A percentile compares a stretch with the other conserved stretches of the same genome.
phyloP scores from a whole-genome alignment of 2,329 filamentous ascomycete genomes.

The Trichoderma sp. region DNA sequence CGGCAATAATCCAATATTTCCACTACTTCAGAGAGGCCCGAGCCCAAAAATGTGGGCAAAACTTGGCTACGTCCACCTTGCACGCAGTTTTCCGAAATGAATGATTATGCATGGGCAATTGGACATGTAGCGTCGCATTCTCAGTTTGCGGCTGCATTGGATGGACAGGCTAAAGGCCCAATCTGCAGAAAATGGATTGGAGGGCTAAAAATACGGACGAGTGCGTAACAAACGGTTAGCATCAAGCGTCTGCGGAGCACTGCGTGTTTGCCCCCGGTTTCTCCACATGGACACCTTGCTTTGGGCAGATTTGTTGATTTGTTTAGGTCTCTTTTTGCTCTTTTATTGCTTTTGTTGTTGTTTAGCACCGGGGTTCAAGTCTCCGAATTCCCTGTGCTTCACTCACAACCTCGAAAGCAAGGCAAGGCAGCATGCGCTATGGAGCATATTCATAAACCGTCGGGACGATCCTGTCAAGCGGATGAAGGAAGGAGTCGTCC shows the following conservation, averaged over 20 bases:
- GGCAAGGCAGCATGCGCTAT: neutral
- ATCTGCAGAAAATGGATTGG: neutral
- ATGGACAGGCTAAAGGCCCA: slow-evolving; percentile 5
- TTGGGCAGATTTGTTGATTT: neutral
- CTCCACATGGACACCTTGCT: neutral
- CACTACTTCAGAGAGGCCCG: neutral
- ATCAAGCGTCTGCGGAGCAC: slow-evolving; percentile 6
- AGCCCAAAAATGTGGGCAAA: neutral
- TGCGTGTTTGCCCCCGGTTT: neutral
- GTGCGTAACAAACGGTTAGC: slow-evolving; percentile 11
- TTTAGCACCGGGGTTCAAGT: neutral
- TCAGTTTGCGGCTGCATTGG: neutral
- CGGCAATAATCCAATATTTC: neutral
- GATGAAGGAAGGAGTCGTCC: neutral
- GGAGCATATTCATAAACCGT: neutral
- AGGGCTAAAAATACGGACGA: slow-evolving; percentile 3
- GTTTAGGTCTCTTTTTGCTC: neutral
- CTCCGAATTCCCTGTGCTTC: neutral
- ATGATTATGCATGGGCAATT: neutral
- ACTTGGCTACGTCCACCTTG: neutral
- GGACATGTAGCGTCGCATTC: slow-evolving; percentile 4
- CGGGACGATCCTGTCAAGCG: neutral
- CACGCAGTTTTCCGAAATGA: slow-evolving; percentile 2
- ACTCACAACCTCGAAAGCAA: neutral
- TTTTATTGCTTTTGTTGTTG: neutral